Base-by-base conservation (phyloP, 345 rosid species). In the Eucalyptus guilfoylei region DNA sequence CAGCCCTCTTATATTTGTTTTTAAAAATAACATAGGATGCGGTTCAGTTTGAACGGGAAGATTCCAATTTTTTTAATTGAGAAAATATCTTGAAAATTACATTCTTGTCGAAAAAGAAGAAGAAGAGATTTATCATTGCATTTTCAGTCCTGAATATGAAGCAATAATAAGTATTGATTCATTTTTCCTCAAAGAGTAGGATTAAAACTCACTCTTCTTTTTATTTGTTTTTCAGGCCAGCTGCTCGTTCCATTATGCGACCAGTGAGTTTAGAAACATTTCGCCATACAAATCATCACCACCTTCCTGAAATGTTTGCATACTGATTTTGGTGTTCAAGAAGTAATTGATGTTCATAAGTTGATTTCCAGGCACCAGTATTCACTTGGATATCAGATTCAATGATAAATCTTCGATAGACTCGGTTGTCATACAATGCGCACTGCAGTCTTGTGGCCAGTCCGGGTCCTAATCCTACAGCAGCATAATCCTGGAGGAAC, bases 1-100 rank as follows among this genome's bases (percentile, higher is more conserved):
- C 0, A 52, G 1, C 58, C 26, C 26, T 52, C 5, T 0, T 8
- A 21, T 52, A 21, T 52, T 52, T 52, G 58, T 8, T 52, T 52
- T 3, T 52, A 19, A 8, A 52, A 52, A 62, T 12, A 62, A 62
- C 16, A 30, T 67, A 16, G 2, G 2, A 34, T 37, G 37, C 1
- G 15, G 4, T 72, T 37, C 0, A 4, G 3, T 76, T 72, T 72
- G 14, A 72, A 37, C 0, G 1, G 1, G 42, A 24, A 76, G 14
- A 76, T 21, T 40, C 16, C 14, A 3, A 76, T 11, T 40, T 69
- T 34, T 76, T 76, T 3, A 21, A 11, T 40, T 7, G 30, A 76
- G 47, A 21, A 24, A 47, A 76, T 76, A 8, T 76, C 30, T 37
- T 40, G 47, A 37, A 40, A 76, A 21, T 21, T 40, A 24, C 30